These are phyloP conservation scores for Oldenlandia corymbosa DNA, from an alignment of 257 asterid genomes.

Conservation along the genomic window DNA sequence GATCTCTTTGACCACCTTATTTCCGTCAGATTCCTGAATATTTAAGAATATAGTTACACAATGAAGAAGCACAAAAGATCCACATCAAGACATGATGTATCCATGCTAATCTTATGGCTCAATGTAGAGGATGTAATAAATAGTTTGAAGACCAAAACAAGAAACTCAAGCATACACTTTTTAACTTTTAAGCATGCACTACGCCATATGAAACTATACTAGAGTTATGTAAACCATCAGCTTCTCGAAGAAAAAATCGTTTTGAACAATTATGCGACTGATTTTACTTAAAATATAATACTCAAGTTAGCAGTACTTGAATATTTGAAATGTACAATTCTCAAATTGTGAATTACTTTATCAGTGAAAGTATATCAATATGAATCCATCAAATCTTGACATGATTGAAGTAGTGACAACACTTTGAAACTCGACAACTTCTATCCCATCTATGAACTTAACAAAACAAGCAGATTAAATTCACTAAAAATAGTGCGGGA, in stretches of 20 bases:
- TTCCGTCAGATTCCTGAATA: slow-evolving; percentile 70
- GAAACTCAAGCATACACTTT: not conserved
- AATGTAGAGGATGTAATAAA: not conserved
- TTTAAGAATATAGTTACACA: not conserved
- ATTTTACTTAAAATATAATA: not conserved
- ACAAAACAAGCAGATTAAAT: too few relatives aligned
- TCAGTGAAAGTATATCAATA: not conserved
- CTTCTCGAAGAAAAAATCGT: not conserved
- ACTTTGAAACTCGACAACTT: too few relatives aligned
- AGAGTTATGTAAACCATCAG: not conserved
- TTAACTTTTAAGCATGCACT: not conserved
- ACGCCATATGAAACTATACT: not conserved
- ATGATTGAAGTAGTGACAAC: too few relatives aligned
- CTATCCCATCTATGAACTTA: not conserved
- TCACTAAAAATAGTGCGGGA: too few relatives aligned
- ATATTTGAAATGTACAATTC: not conserved
- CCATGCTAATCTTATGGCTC: not conserved
- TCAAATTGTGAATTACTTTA: not conserved
- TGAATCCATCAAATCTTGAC: not conserved
- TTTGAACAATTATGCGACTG: not conserved
- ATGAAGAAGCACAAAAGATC: not conserved
- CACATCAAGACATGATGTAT: not conserved
- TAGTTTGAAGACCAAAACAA: not conserved
- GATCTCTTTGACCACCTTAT: slow-evolving; percentile 56
- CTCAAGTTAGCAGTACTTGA: not conserved